Evolutionary conservation across 495 filamentous ascomycete genomes (phyloP).

Genomic region (Podospora didyma): DNA sequence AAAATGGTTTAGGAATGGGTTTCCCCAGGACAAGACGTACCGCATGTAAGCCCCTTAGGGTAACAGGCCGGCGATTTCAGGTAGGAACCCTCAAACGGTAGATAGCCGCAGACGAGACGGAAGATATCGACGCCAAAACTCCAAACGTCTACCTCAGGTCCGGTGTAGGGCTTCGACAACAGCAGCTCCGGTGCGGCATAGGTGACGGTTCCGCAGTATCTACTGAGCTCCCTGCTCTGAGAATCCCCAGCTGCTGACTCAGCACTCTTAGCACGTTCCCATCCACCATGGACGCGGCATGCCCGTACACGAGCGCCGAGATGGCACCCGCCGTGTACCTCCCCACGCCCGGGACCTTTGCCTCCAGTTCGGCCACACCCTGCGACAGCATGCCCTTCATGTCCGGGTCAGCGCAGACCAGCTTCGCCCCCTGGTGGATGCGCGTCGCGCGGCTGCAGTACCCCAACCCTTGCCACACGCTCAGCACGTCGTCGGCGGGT

Average conservation of each 20-base stretch:
- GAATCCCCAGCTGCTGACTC: conserved; percentile 37
- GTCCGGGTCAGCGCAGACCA: conserved; percentile 21
- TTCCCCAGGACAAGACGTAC: no score
- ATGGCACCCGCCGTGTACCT: conserved; percentile 46
- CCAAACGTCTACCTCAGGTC: conserved; percentile 97
- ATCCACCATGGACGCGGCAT: conserved; percentile 42
- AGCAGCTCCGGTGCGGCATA: conserved; percentile 95
- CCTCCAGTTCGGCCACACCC: conserved; percentile 25
- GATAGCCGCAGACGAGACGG: conserved; percentile 94
- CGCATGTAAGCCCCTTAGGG: conserved; percentile 83
- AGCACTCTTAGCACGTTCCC: conserved; percentile 46
- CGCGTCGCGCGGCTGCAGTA: conserved; percentile 43
- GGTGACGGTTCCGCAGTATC: conserved; percentile 96
- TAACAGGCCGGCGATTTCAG: conserved; percentile 91
- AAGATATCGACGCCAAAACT: conserved; percentile 99
- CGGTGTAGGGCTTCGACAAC: conserved; percentile 90
- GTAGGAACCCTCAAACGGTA: conserved; percentile 99
- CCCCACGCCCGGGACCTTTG: conserved; percentile 39
- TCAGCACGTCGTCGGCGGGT: conserved; percentile 32
- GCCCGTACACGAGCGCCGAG: conserved; percentile 43
- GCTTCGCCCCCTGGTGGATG: conserved; percentile 34
- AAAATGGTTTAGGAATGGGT: neutral
- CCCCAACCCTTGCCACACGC: conserved; percentile 39
- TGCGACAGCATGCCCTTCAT: conserved; percentile 31
- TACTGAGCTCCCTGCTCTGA: conserved; percentile 61